Conservation (phyloP, 108 stramenopile genomes). For the Skeletonema tropicum region DNA sequence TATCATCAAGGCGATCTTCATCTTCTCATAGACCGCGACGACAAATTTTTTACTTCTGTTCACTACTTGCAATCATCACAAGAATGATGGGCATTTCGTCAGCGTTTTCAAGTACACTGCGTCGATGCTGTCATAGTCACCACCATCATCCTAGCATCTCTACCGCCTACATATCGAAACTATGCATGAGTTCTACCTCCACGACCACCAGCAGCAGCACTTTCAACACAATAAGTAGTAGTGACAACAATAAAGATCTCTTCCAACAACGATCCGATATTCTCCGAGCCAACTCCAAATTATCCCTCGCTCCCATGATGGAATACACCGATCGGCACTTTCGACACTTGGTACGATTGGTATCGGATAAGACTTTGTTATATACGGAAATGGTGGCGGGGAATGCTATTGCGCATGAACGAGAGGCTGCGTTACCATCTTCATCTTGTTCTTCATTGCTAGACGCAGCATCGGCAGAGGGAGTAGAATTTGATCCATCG, state of each 20-base stretch:
- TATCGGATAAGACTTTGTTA: conserved; percentile 82
- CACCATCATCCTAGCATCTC: neutral
- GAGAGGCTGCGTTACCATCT: conserved; percentile 16
- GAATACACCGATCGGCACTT: conserved; percentile 98
- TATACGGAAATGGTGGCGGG: conserved; percentile 99
- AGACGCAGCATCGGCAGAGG: neutral
- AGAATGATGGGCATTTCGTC: neutral
- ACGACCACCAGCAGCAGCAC: neutral
- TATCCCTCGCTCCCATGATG: conserved; percentile 99
- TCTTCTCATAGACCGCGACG: too few relatives aligned
- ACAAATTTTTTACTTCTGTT: neutral
- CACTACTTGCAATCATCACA: neutral
- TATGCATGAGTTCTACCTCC: neutral
- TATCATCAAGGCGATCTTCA: too few relatives aligned
- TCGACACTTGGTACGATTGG: conserved; percentile 85
- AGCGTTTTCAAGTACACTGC: neutral
- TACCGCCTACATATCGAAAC: neutral
- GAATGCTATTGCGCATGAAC: conserved; percentile 82
- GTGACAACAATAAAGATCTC: neutral
- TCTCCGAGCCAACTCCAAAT: conserved; percentile 43
- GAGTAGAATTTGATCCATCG: conserved; percentile 14
- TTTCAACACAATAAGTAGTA: neutral
- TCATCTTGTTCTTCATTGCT: neutral
- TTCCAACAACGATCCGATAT: conserved; percentile 2
- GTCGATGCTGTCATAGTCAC: neutral